phyloP scores from a whole-genome alignment of 805 yeast genomes.

The Cyberlindnera samutprakarnensis region DNA sequence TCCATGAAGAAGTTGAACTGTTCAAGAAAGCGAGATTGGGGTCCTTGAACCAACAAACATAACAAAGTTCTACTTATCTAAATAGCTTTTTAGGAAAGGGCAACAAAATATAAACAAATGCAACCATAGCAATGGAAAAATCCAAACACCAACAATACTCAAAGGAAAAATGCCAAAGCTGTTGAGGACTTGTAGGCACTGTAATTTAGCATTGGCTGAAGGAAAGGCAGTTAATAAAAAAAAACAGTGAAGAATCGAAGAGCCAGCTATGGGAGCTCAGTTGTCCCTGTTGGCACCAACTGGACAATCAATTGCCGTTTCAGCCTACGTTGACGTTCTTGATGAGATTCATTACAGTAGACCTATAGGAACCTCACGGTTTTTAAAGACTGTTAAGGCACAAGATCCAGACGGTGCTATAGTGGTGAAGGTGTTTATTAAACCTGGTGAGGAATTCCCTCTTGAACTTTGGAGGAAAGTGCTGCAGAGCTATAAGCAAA shows the following conservation, averaged over 20 bases:
- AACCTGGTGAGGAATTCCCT: conserved; percentile 41
- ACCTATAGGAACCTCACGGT: conserved; percentile 73
- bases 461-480: conserved; percentile 16
- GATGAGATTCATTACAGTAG: conserved; percentile 68
- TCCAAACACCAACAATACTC: not conserved
- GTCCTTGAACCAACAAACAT: not conserved
- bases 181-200: not conserved
- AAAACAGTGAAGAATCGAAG: too few relatives aligned
- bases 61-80: not conserved
- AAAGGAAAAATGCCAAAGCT: not conserved
- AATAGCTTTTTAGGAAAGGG: too few relatives aligned
- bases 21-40: conserved; percentile 33
- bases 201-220: too few relatives aligned
- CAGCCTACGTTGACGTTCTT: conserved; percentile 80
- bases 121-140: too few relatives aligned
- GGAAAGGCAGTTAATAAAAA: too few relatives aligned
- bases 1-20: conserved; percentile 44
- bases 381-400: conserved; percentile 80
- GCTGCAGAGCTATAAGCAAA: conserved; percentile 27
- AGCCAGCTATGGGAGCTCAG: conserved; percentile 95
- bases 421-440: conserved; percentile 76
- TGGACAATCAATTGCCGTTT: conserved; percentile 85
- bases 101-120: too few relatives aligned
- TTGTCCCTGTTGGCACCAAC: conserved; percentile 83
- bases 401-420: conserved; percentile 64